Percentiles rank a stretch among this genome's conserved stretches.
These are phyloP conservation scores for Rutstroemia sp. DNA, from an alignment of 2,329 filamentous ascomycete genomes.

Conservation along the genomic window DNA sequence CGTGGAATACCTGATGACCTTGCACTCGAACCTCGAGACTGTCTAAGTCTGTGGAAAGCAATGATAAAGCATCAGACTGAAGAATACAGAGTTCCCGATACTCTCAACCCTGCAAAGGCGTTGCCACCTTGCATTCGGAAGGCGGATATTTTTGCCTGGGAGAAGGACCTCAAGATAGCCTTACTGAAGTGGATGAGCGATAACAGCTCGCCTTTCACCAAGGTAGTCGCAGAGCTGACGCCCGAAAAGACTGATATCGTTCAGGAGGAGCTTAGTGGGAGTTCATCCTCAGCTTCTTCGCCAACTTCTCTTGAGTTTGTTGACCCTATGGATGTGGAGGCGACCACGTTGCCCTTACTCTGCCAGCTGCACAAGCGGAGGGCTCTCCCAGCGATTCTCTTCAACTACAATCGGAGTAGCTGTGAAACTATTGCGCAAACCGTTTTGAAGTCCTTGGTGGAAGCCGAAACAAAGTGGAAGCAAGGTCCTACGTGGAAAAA, in stretches of 20 bases:
- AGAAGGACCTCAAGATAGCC: conserved; percentile 48
- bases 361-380: conserved; percentile 53
- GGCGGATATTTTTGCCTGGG: conserved; percentile 59
- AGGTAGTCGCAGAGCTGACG: conserved; percentile 40
- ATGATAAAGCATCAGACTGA: conserved; percentile 52
- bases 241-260: conserved; percentile 4
- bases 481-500: conserved; percentile 51
- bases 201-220: conserved; percentile 34
- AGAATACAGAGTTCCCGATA: conserved; percentile 41
- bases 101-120: conserved; percentile 41
- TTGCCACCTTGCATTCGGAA: conserved; percentile 53
- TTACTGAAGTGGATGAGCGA: conserved; percentile 55
- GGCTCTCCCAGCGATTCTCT: conserved; percentile 66
- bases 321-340: conserved; percentile 30
- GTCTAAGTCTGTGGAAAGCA: conserved; percentile 54
- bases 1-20: conserved; percentile 61
- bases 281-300: conserved; percentile 16
- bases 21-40: conserved; percentile 64
- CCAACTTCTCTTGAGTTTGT: conserved; percentile 7
- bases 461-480: conserved; percentile 50
- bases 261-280: conserved; percentile 1
- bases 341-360: conserved; percentile 49
- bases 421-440: conserved; percentile 53
- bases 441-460: conserved; percentile 45
- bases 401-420: conserved; percentile 63